Evolutionary conservation across 371 early-diverging fungal species (phyloP).

Genomic region (Batrachochytrium dendrobatidis): DNA sequence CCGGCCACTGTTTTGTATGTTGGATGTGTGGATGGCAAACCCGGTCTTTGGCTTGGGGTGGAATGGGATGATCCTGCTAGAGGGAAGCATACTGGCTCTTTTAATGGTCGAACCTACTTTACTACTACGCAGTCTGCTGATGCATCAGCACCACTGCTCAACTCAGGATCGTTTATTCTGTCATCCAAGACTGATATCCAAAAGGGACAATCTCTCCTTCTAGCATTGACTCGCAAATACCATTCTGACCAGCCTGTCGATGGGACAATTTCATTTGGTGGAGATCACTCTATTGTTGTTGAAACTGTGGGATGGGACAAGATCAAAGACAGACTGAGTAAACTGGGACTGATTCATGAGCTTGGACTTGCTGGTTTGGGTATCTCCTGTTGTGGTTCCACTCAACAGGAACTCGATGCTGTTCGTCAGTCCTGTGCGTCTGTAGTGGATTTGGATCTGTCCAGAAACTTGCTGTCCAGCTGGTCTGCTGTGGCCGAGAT

Average conservation of each 20-base stretch:
- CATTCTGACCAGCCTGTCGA: conserved; percentile 15
- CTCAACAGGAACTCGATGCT: background rate
- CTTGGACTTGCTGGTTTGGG: conserved; percentile 33
- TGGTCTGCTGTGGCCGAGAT: conserved; percentile 60
- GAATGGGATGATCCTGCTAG: conserved; percentile 74
- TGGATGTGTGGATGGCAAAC: background rate
- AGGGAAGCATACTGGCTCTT: conserved; percentile 78
- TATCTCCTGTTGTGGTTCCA: background rate
- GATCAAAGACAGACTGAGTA: conserved; percentile 43
- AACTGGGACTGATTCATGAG: conserved; percentile 40
- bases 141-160: conserved; percentile 47
- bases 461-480: conserved; percentile 52
- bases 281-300: conserved; percentile 28
- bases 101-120: conserved; percentile 62
- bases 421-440: conserved; percentile 30
- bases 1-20: background rate
- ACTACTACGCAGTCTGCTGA: too few relatives aligned
- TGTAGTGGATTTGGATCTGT: conserved; percentile 68
- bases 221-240: conserved; percentile 52
- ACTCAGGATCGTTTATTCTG: conserved; percentile 66
- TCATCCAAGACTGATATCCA: conserved; percentile 25
- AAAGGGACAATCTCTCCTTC: conserved; percentile 48
- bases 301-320: conserved; percentile 79
- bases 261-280: conserved; percentile 5
- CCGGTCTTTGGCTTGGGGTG: conserved; percentile 70